phyloP scores from a whole-genome alignment of 164 flowering plant species.

The Platanus orientalis region DNA sequence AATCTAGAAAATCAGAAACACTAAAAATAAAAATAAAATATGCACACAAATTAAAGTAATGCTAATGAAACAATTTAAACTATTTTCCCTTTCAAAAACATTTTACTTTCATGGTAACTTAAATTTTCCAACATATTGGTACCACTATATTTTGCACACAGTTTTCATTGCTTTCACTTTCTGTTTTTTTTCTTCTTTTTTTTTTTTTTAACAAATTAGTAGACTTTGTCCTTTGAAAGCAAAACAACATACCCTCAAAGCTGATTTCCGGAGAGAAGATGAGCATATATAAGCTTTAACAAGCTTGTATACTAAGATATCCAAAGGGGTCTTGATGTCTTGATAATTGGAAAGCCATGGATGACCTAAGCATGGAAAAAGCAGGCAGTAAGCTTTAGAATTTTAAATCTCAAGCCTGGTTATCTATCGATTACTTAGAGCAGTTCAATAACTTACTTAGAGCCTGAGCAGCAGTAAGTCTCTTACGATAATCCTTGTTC shows the following conservation, averaged over 20 bases:
- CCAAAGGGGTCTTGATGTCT: slow-evolving; percentile 70
- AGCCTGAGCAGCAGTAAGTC: slow-evolving; percentile 96
- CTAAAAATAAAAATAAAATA: too few species aligned
- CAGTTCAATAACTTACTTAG: slow-evolving; percentile 51
- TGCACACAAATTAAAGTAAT: too few species aligned
- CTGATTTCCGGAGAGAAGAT: slow-evolving; percentile 74
- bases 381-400: slow-evolving; percentile 8
- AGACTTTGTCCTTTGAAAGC: neutral
- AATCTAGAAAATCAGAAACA: too few species aligned
- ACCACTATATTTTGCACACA: too few species aligned
- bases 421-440: neutral
- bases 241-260: slow-evolving; percentile 58
- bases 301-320: slow-evolving; percentile 64
- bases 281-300: slow-evolving; percentile 76
- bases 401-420: neutral
- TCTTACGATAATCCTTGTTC: slow-evolving; percentile 86
- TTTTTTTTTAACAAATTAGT: too few species aligned
- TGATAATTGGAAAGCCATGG: slow-evolving; percentile 76
- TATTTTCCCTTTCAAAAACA: too few species aligned
- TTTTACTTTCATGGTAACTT: too few species aligned
- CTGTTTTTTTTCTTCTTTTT: too few species aligned
- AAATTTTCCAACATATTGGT: too few species aligned
- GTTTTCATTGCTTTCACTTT: neutral
- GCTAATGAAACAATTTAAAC: too few species aligned
- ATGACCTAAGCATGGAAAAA: slow-evolving; percentile 66